phyloP scores from a whole-genome alignment of 225 moss, liverwort and hornwort genomes.

The Takakia lepidozioides region DNA sequence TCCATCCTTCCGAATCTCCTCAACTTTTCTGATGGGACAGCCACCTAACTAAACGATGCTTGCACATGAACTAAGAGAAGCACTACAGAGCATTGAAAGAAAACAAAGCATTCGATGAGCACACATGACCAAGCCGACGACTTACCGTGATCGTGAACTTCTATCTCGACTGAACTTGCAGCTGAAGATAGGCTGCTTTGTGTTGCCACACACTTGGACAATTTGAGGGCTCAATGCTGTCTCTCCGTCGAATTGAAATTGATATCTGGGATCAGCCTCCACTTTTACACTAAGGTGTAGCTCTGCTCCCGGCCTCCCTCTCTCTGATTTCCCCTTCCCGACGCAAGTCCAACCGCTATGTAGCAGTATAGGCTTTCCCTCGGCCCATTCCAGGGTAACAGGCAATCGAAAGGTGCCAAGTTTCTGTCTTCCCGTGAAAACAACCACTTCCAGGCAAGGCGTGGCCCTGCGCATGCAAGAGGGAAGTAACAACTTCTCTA shows the following conservation, averaged over 20 bases:
- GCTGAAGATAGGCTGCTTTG: constrained; percentile 83
- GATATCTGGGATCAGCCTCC: constrained; percentile 68
- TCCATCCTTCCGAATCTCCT: no score
- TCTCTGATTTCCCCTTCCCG: constrained; percentile 47
- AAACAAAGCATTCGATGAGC: no score
- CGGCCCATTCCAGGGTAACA: constrained; percentile 54
- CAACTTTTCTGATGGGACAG: no score
- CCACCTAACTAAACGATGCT: no score
- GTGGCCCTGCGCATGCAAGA: constrained; percentile 26
- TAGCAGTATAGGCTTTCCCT: constrained; percentile 49
- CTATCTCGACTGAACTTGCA: constrained; percentile 91
- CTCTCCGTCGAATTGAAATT: constrained; percentile 81
- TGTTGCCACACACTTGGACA: constrained; percentile 67
- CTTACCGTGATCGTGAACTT: constrained; percentile 53
- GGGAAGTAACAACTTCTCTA: constrained; percentile 50
- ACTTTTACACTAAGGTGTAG: constrained; percentile 70
- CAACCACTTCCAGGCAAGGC: constrained; percentile 61
- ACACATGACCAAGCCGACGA: no score
- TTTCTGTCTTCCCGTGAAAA: constrained; percentile 66
- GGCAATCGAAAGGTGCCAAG: constrained; percentile 62
- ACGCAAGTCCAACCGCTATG: constrained; percentile 71
- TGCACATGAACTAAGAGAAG: no score
- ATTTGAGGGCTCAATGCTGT: constrained; percentile 78
- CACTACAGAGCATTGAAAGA: no score
- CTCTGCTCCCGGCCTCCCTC: constrained; percentile 47